Base-by-base conservation (phyloP, 2,329 filamentous ascomycete species). In the Aspergillus fijiensis region DNA sequence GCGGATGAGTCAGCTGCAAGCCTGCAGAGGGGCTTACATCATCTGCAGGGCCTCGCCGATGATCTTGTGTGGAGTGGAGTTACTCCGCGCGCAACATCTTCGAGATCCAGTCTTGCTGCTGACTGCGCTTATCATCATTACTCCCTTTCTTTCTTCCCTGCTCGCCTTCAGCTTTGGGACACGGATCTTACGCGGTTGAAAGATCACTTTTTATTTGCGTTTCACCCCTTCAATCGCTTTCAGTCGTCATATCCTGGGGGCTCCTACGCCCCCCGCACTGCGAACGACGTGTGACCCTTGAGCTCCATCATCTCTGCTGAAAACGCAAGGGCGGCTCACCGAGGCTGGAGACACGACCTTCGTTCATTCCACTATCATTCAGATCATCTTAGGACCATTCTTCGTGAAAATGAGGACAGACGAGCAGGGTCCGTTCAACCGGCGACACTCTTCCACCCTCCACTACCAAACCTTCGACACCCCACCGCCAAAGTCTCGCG, bases 401-500 rank as follows among this genome's bases (percentile, higher is more conserved):
- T 12, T 21, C 16, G 48, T 14, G 6, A 58, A 53, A 19, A 76
- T 76, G 74, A 69, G 64, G 55, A 63, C 65, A 50, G 62, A 69
- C 9, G 74, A 75, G 50, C 67, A 64, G 9, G 61, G 66, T 14
- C 67, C 66, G 55, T 70, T 79, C 52, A 67, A 71, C 47, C 74
- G 76, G 60, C 77, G 77, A 48, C 70, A 69, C 55, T 79, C 77
- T 33, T 79, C 77, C 5, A 80, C 76, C 3, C 74, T 78, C 53
- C 77, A 79, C 51, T 81, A 81, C 65, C 78, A 80, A 63, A 81
- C 79, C n/a, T 81, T 81, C 61, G 74, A 76, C 55, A 79, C 77
- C 29, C 77, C 79, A 35, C 75, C 78, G 27, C 79, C 79, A n/a
- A 80, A 76, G 58, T 79, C 77, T 58, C 74, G 77, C 58, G 78